phyloP scores from a whole-genome alignment of 257 asterid genomes.

The Nicotiana knightiana region DNA sequence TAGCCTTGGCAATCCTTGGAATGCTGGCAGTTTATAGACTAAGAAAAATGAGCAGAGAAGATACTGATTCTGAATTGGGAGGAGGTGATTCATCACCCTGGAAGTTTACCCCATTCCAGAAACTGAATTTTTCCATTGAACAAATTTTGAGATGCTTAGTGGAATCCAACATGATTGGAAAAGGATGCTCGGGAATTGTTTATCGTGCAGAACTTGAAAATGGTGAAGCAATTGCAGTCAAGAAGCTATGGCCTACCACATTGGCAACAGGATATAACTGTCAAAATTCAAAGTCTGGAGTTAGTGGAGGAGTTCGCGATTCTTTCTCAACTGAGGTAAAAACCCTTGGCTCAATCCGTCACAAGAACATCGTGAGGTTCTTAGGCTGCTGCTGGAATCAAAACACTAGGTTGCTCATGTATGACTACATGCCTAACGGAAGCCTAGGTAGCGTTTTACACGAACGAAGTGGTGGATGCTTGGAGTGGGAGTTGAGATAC shows the following conservation, averaged over 20 bases:
- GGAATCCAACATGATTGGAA: constrained; percentile 68
- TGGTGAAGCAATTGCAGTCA: constrained; percentile 66
- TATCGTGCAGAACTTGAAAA: constrained; percentile 55
- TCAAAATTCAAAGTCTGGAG: constrained; percentile 22
- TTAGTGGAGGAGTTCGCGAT: constrained; percentile 42
- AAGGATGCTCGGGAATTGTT: constrained; percentile 81
- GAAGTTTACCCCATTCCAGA: constrained; percentile 76
- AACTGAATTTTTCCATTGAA: constrained; percentile 49
- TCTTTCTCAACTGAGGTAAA: constrained; percentile 78
- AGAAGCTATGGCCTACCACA: constrained; percentile 67
- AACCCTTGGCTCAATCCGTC: constrained; percentile 74
- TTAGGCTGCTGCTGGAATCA: constrained; percentile 88
- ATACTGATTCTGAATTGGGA: constrained; percentile 50
- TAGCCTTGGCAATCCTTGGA: constrained; percentile 53
- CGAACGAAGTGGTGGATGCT: constrained; percentile 48
- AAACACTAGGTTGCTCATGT: constrained; percentile 68
- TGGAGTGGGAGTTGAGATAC: constrained; percentile 84
- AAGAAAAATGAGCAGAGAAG: constrained; percentile 40
- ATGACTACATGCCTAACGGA: constrained; percentile 86
- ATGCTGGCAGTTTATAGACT: constrained; percentile 47
- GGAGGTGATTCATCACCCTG: constrained; percentile 40
- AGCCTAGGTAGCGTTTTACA: constrained; percentile 77
- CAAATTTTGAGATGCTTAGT: constrained; percentile 49
- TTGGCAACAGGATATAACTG: constrained; percentile 23
- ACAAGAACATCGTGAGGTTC: constrained; percentile 75